Conservation (phyloP, 352 stramenopile species). For the Phytophthora multivora region DNA sequence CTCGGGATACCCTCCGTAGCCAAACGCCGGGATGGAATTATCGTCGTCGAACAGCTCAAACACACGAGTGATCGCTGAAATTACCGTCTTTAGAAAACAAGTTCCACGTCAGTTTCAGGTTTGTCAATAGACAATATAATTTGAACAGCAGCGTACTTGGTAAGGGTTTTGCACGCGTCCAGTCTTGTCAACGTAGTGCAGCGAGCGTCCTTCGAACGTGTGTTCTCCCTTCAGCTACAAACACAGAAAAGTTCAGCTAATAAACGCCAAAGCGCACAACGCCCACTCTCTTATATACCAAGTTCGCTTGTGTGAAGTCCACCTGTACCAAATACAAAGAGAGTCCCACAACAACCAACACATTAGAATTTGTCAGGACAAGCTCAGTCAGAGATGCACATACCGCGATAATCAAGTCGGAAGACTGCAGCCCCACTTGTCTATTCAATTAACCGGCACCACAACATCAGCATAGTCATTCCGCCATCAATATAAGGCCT, state of each 20-base stretch:
- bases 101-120: neutral
- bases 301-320: conserved; percentile 77
- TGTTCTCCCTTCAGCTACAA: conserved; percentile 63
- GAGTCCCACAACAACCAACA: neutral
- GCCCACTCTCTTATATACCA: conserved; percentile 19
- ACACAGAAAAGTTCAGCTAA: conserved; percentile 7
- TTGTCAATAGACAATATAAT: neutral
- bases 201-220: conserved; percentile 67
- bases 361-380: neutral
- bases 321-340: conserved; percentile 24
- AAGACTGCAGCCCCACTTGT: conserved; percentile 65
- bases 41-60: conserved; percentile 82
- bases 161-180: conserved; percentile 63
- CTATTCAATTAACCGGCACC: conserved; percentile 15
- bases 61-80: conserved; percentile 75
- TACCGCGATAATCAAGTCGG: conserved; percentile 65
- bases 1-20: conserved; percentile 58
- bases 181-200: conserved; percentile 71
- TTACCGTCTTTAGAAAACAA: conserved; percentile 50
- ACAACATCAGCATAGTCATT: neutral
- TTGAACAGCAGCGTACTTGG: conserved; percentile 34
- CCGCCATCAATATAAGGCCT: neutral
- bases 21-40: conserved; percentile 74
- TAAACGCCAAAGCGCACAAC: neutral
- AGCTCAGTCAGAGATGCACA: neutral